A percentile compares a stretch with the other conserved stretches of the same genome.
These are phyloP conservation scores for Fraxinus dipetala DNA, from an alignment of 305 asterid species.

Conservation along the genomic window DNA sequence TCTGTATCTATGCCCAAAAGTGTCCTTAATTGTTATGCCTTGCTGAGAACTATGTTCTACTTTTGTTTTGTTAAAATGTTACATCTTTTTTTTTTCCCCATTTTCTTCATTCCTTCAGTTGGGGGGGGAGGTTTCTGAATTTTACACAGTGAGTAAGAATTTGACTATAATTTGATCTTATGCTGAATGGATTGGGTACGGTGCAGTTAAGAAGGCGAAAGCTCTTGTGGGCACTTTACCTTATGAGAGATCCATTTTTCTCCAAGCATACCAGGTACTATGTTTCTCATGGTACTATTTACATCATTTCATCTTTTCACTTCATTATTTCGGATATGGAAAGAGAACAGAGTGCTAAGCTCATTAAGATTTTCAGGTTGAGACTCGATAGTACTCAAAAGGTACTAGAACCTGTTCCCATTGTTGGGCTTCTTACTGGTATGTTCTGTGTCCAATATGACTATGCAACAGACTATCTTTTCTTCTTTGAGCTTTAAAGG, in stretches of 20 bases:
- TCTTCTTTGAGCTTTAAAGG: neutral
- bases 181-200: slow-evolving; percentile 2
- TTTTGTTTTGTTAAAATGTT: neutral
- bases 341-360: slow-evolving; percentile 16
- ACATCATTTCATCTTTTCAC: neutral
- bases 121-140: neutral
- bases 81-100: neutral
- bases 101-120: neutral
- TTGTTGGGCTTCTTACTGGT: slow-evolving; percentile 78
- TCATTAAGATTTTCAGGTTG: slow-evolving; percentile 47
- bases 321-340: neutral
- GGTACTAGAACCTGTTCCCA: slow-evolving; percentile 70
- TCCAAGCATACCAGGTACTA: slow-evolving; percentile 71
- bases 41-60: neutral
- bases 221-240: slow-evolving; percentile 85
- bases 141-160: neutral
- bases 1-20: neutral
- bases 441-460: slow-evolving; percentile 2
- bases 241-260: slow-evolving; percentile 95
- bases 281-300: neutral
- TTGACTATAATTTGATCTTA: neutral
- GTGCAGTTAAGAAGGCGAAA: slow-evolving; percentile 81
- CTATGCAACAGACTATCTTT: neutral
- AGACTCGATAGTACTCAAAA: slow-evolving; percentile 66
- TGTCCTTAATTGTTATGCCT: neutral